Base-by-base conservation (phyloP, 2,329 filamentous ascomycete genomes). In the Calonectria pauciramosa region DNA sequence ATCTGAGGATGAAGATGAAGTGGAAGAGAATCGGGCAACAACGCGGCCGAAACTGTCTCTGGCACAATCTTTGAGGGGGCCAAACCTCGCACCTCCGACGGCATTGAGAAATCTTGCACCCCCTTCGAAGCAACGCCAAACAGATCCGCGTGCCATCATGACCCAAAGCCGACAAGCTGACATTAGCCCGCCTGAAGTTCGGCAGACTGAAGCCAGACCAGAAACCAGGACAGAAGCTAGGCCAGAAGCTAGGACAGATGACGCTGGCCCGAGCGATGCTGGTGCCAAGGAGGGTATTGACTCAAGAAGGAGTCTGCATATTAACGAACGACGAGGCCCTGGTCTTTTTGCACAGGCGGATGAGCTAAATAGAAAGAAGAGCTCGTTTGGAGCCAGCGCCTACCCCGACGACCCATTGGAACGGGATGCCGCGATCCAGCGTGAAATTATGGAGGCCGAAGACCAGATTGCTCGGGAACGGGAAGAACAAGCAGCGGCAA, bases 361-460 rank as follows among this genome's bases (percentile, higher is more conserved):
- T 20, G 64, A 69, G 11, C 47, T 68, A 6, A 59, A 68, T 11
- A 41, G 44, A 9, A 67, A 56, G 41, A 34, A 38, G 34, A 72
- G 41, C 6, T 70, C 66, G 11, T 75, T 76, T n/a, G 54, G 71
- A 8, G 73, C 26, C 9, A 34, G 41, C 11, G 63, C 38, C 0
- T 77, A 73, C 13, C 74, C 75, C 2, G 52, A 41, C 13, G 75
- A 79, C 23, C 47, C 70, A 7, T 41, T 49, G 44, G 79, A 78
- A 60, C 76, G 73, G 3, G 76, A 77, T 38, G 38, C 18, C 7
- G 68, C 70, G 1, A 82, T 82, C 6, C 79, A 81, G 41, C 72
- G 65, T 41, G 74, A 79, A 9, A 81, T 80, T 18, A 38, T 64
- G 5, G 73, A 78, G 30, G 73, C 78, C 2, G 78, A 80, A 38